These are phyloP conservation scores for Boehmeria nivea DNA, from an alignment of 306 rosid species.

Conservation along the genomic window DNA sequence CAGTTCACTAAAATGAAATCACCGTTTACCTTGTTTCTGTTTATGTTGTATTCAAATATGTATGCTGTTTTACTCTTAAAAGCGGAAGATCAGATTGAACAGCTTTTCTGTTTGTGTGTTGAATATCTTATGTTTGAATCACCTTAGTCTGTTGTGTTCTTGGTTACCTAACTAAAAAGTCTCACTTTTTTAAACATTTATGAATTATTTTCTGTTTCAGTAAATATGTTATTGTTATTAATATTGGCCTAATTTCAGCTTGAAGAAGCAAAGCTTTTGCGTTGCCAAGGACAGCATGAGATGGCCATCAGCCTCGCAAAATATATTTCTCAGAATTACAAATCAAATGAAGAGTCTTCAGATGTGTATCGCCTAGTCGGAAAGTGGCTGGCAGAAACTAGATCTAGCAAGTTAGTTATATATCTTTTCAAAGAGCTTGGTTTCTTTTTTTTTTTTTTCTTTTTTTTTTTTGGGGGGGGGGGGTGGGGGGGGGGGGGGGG, in stretches of 20 bases:
- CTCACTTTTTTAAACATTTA: not conserved
- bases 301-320: conserved; percentile 89
- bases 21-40: too few relatives aligned
- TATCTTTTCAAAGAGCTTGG: not conserved
- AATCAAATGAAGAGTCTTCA: conserved; percentile 62
- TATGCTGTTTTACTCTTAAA: not conserved
- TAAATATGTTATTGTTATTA: not conserved
- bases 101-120: not conserved
- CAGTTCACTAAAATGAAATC: too few relatives aligned
- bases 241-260: conserved; percentile 63
- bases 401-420: conserved; percentile 94
- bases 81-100: not conserved
- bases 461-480: too few relatives aligned
- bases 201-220: too few relatives aligned
- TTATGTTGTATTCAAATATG: too few relatives aligned
- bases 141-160: not conserved
- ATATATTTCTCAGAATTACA: conserved; percentile 48
- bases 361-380: conserved; percentile 84
- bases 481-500: too few relatives aligned
- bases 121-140: not conserved
- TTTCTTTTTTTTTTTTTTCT: too few relatives aligned
- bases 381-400: conserved; percentile 96
- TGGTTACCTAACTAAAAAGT: not conserved
- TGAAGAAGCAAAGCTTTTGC: conserved; percentile 96
- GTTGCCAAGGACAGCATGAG: conserved; percentile 83